These are phyloP conservation scores for Trypanosoma cruzi DNA, from an alignment of 208 protist genomes.

Conservation along the genomic window DNA sequence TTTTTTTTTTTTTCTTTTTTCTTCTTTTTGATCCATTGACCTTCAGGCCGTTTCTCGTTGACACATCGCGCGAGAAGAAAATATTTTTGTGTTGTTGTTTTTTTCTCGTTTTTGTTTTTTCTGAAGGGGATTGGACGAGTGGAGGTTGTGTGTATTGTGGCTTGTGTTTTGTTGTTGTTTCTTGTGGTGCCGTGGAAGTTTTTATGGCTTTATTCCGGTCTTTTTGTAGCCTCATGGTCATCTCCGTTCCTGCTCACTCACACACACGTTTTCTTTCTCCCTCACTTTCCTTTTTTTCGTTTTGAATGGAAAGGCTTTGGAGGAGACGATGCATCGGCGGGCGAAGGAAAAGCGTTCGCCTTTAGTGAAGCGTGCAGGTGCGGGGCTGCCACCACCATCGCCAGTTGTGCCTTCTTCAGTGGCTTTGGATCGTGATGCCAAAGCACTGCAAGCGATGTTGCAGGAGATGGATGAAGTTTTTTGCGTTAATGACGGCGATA, in stretches of 20 bases:
- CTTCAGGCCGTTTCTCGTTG: background rate
- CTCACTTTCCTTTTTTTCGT: background rate
- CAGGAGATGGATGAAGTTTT: conserved; percentile 33
- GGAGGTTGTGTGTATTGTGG: too few species aligned
- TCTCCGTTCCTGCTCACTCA: background rate
- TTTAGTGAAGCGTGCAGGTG: background rate
- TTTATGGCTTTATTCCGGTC: background rate
- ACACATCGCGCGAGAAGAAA: too few species aligned
- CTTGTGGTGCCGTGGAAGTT: too few species aligned
- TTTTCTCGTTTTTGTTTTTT: too few species aligned
- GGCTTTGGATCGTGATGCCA: conserved; percentile 20
- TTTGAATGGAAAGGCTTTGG: conserved; percentile 4
- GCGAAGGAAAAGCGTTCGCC: background rate
- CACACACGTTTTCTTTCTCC: background rate
- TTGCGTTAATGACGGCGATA: conserved; percentile 15
- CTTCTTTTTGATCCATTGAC: background rate
- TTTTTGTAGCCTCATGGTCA: background rate
- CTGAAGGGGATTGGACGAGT: too few species aligned
- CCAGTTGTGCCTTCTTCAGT: background rate
- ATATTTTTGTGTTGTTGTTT: too few species aligned
- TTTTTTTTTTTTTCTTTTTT: background rate
- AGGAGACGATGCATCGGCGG: conserved; percentile 7
- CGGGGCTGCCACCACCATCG: background rate
- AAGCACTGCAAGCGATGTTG: conserved; percentile 22
- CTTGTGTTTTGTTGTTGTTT: too few species aligned